A percentile compares a stretch with the other conserved stretches of the same genome.
Conservation (phyloP, 805 yeast species). For the Komagataella populi region DNA sequence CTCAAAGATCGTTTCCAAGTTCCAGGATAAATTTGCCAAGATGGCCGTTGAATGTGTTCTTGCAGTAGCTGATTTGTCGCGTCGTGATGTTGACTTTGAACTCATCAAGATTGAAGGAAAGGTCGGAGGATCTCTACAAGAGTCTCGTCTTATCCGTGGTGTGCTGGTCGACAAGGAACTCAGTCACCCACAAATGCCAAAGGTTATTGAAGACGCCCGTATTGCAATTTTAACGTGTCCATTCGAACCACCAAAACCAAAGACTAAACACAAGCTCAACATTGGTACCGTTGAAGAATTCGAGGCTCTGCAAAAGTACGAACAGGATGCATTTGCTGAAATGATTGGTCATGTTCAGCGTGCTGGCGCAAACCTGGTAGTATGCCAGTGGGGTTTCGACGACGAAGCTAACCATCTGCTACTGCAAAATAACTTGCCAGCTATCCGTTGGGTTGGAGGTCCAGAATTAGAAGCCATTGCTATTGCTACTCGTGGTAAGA, state of each 20-base stretch:
- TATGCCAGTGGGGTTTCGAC: conserved; percentile 99
- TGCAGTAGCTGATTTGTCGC: conserved; percentile 80
- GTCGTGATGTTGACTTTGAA: conserved; percentile 95
- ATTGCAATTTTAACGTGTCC: conserved; percentile 96
- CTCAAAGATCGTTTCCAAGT: conserved; percentile 87
- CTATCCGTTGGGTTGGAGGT: conserved; percentile 99
- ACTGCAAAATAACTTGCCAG: conserved; percentile 79
- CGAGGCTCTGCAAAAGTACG: conserved; percentile 80
- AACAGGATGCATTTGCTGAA: conserved; percentile 77
- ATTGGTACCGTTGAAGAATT: conserved; percentile 91
- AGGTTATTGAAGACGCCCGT: conserved; percentile 62
- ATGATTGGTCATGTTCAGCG: conserved; percentile 82
- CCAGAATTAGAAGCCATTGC: conserved; percentile 92
- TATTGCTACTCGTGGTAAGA: conserved; percentile 93
- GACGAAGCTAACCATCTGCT: conserved; percentile 95
- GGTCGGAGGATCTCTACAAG: conserved; percentile 88
- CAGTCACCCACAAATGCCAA: conserved; percentile 98
- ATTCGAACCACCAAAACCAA: conserved; percentile 99
- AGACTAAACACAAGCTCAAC: conserved; percentile 94
- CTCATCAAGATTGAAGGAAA: conserved; percentile 90
- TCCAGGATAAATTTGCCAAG: conserved; percentile 85
- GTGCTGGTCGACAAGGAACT: conserved; percentile 92
- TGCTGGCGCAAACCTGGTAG: conserved; percentile 90
- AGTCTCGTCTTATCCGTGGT: conserved; percentile 77
- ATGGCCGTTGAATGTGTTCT: conserved; percentile 96